Percentiles rank a stretch among this genome's conserved stretches.
Conservation (phyloP, 2,329 filamentous ascomycete genomes). For the Emergomyces africanus region DNA sequence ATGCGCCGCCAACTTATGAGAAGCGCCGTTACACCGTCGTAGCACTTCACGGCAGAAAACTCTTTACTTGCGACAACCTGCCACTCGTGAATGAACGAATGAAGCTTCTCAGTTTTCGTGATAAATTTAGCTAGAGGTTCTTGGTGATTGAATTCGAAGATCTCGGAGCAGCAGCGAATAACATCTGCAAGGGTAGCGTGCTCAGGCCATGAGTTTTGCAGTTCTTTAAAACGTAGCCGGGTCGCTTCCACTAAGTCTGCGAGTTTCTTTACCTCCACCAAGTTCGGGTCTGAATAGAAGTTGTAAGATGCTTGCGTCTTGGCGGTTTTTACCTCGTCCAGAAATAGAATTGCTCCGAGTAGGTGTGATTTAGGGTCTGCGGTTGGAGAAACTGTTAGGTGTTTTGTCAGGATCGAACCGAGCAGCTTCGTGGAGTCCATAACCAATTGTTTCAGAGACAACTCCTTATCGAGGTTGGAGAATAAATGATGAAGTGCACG, state of each 20-base stretch:
- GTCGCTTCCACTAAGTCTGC: conserved; percentile 57
- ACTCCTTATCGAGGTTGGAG: conserved; percentile 16
- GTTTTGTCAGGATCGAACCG: conserved; percentile 21
- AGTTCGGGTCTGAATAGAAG: conserved; percentile 76
- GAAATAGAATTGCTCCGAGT: conserved; percentile 50
- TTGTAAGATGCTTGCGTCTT: conserved; percentile 50
- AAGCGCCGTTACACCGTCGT: conserved; percentile 65
- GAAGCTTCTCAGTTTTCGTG: conserved; percentile 75
- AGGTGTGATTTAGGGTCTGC: conserved; percentile 43
- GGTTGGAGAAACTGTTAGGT: conserved; percentile 13
- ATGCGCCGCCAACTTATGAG: conserved; percentile 83
- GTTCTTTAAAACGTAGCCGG: conserved; percentile 56
- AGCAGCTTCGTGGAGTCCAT: conserved; percentile 23
- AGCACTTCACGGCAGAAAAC: conserved; percentile 55
- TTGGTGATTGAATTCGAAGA: conserved; percentile 61
- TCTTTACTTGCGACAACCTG: conserved; percentile 79
- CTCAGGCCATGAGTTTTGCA: conserved; percentile 52
- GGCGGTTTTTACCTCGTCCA: conserved; percentile 40
- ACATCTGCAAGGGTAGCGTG: conserved; percentile 75
- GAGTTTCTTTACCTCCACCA: conserved; percentile 61
- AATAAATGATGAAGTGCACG: conserved; percentile 43
- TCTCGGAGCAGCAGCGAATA: conserved; percentile 56
- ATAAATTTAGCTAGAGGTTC: conserved; percentile 81
- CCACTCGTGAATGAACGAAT: conserved; percentile 83
- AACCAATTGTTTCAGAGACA: conserved; percentile 22